Conservation (phyloP, 768 basidiomycete genomes). For the Tricholoma furcatifolium region DNA sequence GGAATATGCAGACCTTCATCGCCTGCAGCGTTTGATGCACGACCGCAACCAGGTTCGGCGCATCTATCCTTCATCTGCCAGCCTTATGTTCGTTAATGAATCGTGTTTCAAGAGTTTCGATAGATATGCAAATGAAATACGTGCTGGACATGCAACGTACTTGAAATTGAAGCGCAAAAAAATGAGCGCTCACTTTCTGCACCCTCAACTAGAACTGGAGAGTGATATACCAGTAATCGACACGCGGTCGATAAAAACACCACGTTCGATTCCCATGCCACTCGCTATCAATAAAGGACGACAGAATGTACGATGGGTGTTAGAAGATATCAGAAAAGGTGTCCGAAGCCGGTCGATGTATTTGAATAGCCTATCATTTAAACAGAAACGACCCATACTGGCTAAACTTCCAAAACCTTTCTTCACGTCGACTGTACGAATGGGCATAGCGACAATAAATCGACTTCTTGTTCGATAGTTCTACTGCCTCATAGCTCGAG, state of each 20-base stretch:
- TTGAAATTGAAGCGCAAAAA: background rate
- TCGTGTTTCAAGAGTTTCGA: constrained; percentile 10
- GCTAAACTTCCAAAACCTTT: constrained; percentile 17
- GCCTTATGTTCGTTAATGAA: background rate
- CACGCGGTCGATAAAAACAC: background rate
- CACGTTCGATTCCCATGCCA: background rate
- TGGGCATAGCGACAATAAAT: constrained; percentile 4
- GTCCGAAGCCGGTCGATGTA: constrained; percentile 13
- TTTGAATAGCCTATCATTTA: constrained; percentile 8
- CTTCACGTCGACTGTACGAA: constrained; percentile 17
- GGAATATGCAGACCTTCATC: constrained; percentile 8
- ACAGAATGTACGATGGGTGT: constrained; percentile 16
- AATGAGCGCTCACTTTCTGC: background rate
- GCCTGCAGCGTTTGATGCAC: constrained; percentile 24
- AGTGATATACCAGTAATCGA: background rate
- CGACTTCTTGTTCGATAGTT: constrained; percentile 5
- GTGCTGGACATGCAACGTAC: constrained; percentile 1
- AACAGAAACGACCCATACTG: constrained; percentile 6
- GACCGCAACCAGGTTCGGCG: constrained; percentile 11
- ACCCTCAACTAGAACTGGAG: background rate
- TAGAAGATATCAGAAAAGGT: constrained; percentile 9
- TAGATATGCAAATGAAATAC: constrained; percentile 6
- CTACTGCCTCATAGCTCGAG: constrained; percentile 33
- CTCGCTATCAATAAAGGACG: background rate
- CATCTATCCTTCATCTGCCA: background rate